Conservation (phyloP, 2,329 filamentous ascomycete genomes). For the Exophiala dermatitidis region DNA sequence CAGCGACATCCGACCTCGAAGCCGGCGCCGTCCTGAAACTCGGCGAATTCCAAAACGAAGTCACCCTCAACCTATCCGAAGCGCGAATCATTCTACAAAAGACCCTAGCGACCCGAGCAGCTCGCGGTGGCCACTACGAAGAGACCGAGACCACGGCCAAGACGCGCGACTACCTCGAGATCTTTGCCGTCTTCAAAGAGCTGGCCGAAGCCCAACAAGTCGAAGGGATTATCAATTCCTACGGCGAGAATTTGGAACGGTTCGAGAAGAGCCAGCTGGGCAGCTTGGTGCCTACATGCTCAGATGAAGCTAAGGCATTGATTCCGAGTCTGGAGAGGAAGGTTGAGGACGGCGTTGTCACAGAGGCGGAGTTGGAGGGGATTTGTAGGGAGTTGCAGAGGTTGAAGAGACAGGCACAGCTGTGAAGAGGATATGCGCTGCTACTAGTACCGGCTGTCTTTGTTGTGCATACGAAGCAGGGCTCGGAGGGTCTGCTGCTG, state of each 20-base stretch:
- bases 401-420: conserved; percentile 41
- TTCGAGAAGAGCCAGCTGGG: conserved; percentile 80
- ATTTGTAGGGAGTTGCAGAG: conserved; percentile 87
- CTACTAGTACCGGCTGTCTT: not conserved
- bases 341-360: conserved; percentile 48
- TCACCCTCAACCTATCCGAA: conserved; percentile 86
- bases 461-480: not conserved
- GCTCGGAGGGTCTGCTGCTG: too few species aligned
- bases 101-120: conserved; percentile 58
- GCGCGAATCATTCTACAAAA: conserved; percentile 87
- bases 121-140: conserved; percentile 36
- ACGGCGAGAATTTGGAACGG: conserved; percentile 67
- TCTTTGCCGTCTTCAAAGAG: conserved; percentile 92
- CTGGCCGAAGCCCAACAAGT: conserved; percentile 94
- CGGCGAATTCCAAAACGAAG: conserved; percentile 87
- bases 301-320: conserved; percentile 92
- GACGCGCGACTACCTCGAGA: conserved; percentile 85
- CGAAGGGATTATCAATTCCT: conserved; percentile 72
- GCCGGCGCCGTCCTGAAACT: conserved; percentile 73
- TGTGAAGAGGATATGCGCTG: conserved; percentile 5
- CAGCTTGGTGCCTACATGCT: conserved; percentile 82
- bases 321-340: conserved; percentile 86
- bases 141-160: conserved; percentile 60
- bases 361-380: conserved; percentile 76
- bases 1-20: conserved; percentile 71